Evolutionary conservation across 2,329 filamentous ascomycete genomes (phyloP), one percentile per base, ranked within the genome.

Genomic region (Arthrobotrys musiformis): DNA sequence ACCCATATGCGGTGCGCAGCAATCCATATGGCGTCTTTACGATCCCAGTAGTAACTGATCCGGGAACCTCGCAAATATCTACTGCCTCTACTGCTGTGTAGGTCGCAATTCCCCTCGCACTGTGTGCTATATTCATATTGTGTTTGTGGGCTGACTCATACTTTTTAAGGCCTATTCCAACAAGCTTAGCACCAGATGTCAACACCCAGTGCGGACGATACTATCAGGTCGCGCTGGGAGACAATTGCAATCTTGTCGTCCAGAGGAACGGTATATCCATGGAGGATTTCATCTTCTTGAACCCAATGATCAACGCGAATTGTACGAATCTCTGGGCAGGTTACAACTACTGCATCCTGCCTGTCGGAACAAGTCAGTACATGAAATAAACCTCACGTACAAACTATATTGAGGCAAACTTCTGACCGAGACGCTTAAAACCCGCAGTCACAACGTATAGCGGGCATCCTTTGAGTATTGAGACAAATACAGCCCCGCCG

Each of bases 211-310:
- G 83, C 64, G 83, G 79, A 24, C 60, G 54, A 13, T 84, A 78
- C 56, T 84, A 84, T 69, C 19, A 80, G 17, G 81, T 81, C 0
- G 8, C 79, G 33, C 33, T 70, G 0, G 83, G 82, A 9, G 84
- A 85, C 63, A 83, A 83, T 69, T 84, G 83, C 66, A 82, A 83
- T 68, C 58, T 81, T 28, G 63, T 84, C 1, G 69, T 79, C 2
- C 54, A 83, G 17, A 80, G 80, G 50, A 83, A 81, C 60, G 69
- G 69, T 60, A 66, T 73, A 35, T 58, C 69, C 17, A 37, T 73
- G 60, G 58, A 73, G 19, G 69, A 73, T 37, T 66, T 73, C 48
- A 73, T 58, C 28, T 64, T 64, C 58, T 58, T 64, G 60, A 73
- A 73, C 26, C 69, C 69, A 28, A 66, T 66, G 58, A 73, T 73